Evolutionary conservation across 306 rosid genomes (phyloP), one percentile per base, ranked within the genome.

Genomic region (Cicer pinnatifidum): DNA sequence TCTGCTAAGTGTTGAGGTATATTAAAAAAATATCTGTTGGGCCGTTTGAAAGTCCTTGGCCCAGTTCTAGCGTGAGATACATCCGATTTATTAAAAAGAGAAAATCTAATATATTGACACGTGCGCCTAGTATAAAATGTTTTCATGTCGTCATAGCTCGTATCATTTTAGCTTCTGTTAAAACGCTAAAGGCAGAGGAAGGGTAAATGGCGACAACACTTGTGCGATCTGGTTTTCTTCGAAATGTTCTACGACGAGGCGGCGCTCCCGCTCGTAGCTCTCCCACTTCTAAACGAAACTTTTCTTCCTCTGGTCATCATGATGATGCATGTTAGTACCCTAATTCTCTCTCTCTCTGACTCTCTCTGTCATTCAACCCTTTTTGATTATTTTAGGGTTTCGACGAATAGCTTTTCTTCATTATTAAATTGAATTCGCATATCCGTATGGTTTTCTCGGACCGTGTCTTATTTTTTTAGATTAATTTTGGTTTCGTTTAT

Each of bases 201-300:
- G 39, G 47, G 23, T 10, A 11, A 69, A 94, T 91, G 99, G 92
- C 95, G 77, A 75, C 87, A 84, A 81, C 90, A 52, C 71, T 85
- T 71, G 83, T 86, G 63, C 92, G 99, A 91, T 89, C 97, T 75
- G 84, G 75, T 74, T 65, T 86, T 76, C 89, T 94, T 60, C 90
- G 96, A 48, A 82, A 72, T 13, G 88, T 85, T 77, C 53, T 88
- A 11, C 92, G 92, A 28, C 92, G 89, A 5, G 90, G 87, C 9
- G 78, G 69, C 46, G 78, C 69, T 39, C 11, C 44, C 44, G 65
- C 90, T 80, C 85, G 86, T 17, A 9, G 59, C 58, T 41, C 92
- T 9, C 74, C 84, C 48, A 73, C 81, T 65, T 71, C 92, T 5
- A 90, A 84, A 76, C 86, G 96, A 54, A 83, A 82, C 78, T 89